Evolutionary conservation across 1,284 basidiomycete species (phyloP).

Genomic region (Ustilago tritici): DNA sequence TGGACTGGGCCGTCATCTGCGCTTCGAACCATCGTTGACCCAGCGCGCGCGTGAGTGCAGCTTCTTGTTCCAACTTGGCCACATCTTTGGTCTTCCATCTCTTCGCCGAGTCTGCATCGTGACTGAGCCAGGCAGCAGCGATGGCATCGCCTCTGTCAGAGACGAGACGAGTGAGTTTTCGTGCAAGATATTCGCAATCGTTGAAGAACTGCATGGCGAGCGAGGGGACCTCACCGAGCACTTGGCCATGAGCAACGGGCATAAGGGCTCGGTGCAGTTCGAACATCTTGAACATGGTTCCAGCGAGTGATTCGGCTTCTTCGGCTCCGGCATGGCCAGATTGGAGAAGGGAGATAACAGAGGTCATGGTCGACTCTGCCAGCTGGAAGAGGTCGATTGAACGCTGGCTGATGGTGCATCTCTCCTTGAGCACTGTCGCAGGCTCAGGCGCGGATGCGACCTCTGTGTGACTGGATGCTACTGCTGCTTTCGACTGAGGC

Average conservation of each 20-base stretch:
- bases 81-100: conserved; percentile 26
- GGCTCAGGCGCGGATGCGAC: neutral
- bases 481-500: neutral
- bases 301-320: conserved; percentile 27
- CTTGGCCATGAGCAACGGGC: conserved; percentile 77
- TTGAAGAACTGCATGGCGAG: conserved; percentile 85
- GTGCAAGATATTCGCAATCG: conserved; percentile 80
- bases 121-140: conserved; percentile 12
- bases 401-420: conserved; percentile 51
- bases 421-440: conserved; percentile 19
- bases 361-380: conserved; percentile 28
- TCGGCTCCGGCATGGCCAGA: neutral
- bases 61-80: conserved; percentile 47
- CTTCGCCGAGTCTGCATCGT: conserved; percentile 22
- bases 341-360: conserved; percentile 24
- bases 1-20: conserved; percentile 71
- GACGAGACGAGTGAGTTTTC: conserved; percentile 62
- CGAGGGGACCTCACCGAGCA: conserved; percentile 75
- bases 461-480: neutral
- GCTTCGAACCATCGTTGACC: conserved; percentile 57
- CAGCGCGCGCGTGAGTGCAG: conserved; percentile 37
- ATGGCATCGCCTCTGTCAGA: conserved; percentile 66
- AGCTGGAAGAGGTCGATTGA: conserved; percentile 43
- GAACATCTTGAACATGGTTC: conserved; percentile 73
- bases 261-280: conserved; percentile 86